Evolutionary conservation across 208 protist species (phyloP), one percentile per base, ranked within the genome.

Genomic region (Leptomonas pyrrhocoris): DNA sequence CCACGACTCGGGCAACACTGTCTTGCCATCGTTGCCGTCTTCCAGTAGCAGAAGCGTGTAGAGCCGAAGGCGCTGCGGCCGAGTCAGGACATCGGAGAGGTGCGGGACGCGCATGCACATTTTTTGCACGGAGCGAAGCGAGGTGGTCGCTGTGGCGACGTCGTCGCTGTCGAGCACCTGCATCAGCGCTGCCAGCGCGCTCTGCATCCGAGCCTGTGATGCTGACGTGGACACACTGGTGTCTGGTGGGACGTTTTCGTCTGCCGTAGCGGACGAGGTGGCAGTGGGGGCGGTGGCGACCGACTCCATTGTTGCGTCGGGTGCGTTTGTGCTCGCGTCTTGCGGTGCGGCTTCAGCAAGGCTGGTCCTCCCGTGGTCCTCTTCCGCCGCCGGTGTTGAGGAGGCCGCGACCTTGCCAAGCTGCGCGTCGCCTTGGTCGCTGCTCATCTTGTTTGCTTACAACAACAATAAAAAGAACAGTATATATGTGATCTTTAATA

Each of bases 31-130:
- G 5, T 48, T 12, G 25, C 36, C 58, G 62, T 55, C 63, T 27
- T 84, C 73, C 1, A 91, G 58, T 12, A 93, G 79, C 34, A 95
- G 73, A n/a, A 79, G 57, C 30, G 51, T 25, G 71, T 95, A 95
- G 18, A 93, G 73, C 53, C 79, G 80, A 28, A 70, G 80, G 0
- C 86, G 84, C 34, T 71, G 74, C 19, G 62, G 48, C 1, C 79
- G 79, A 15, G 60, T 82, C 27, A 92, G 67, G 11, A 68, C 49
- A 11, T 42, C 55, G 18, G 85, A 86, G 31, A 95, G 74, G 4
- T 85, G 60, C 13, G 84, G 89, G n/a, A 91, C 50, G 34, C 70
- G 71, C 59, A 88, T 81, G 64, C 86, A 94, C 28, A 71, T 73
- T 62, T 82, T 78, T 50, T 89, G 86, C 36, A 94, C 13, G n/a